A percentile compares a stretch with the other conserved stretches of the same genome.
Conservation (phyloP, 2,329 filamentous ascomycete species). For the Cadophora gregata region DNA sequence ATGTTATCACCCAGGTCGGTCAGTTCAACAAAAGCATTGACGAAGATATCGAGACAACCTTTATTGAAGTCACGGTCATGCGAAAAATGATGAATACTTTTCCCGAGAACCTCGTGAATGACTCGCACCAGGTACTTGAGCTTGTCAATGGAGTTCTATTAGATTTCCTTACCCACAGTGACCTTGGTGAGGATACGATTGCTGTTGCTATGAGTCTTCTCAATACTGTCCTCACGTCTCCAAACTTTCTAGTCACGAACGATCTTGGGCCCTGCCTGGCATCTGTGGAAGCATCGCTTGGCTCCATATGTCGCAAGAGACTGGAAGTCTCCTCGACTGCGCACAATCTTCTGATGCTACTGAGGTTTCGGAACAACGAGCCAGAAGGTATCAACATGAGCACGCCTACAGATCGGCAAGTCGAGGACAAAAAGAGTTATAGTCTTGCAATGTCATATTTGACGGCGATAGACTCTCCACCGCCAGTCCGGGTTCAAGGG, state of each 20-base stretch:
- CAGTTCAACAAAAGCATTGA: constrained; percentile 40
- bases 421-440: constrained; percentile 68
- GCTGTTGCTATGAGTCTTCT: constrained; percentile 64
- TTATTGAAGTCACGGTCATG: constrained; percentile 66
- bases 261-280: constrained; percentile 48
- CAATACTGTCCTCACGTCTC: constrained; percentile 63
- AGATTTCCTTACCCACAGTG: constrained; percentile 42
- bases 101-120: constrained; percentile 66
- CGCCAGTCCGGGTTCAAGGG: constrained; percentile 71
- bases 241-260: constrained; percentile 58
- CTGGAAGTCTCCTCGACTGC: constrained; percentile 58
- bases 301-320: constrained; percentile 48
- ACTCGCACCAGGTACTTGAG: constrained; percentile 68
- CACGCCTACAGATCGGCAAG: constrained; percentile 50
- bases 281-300: constrained; percentile 56
- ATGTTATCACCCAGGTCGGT: constrained; percentile 42
- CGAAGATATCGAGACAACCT: constrained; percentile 52
- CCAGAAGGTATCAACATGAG: constrained; percentile 18
- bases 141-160: constrained; percentile 65
- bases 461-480: constrained; percentile 63
- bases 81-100: constrained; percentile 69
- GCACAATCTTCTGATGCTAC: constrained; percentile 59
- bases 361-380: constrained; percentile 61
- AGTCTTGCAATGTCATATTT: constrained; percentile 69
- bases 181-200: constrained; percentile 54